Conservation (phyloP, 352 stramenopile genomes). For the Globisporangium nagaii region DNA sequence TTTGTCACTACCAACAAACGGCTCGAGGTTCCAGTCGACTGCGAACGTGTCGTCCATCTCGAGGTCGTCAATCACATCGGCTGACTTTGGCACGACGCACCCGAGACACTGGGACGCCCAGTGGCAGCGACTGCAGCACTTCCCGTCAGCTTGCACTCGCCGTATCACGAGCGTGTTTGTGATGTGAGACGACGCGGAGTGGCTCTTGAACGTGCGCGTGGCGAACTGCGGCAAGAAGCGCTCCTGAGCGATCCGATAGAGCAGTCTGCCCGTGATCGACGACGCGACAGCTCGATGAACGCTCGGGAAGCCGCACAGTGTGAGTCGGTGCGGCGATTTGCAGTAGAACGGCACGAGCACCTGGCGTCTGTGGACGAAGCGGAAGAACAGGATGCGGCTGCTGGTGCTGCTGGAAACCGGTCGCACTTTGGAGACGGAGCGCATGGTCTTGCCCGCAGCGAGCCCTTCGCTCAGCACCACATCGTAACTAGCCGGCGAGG, state of each 20-base stretch:
- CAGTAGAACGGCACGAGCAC: conserved; percentile 56
- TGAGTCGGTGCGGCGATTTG: conserved; percentile 23
- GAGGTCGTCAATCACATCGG: conserved; percentile 26
- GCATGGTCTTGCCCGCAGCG: conserved; percentile 2
- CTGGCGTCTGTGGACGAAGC: conserved; percentile 34
- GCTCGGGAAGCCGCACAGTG: conserved; percentile 34
- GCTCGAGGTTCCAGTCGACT: conserved; percentile 49
- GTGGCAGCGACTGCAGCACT: conserved; percentile 41
- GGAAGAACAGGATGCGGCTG: conserved; percentile 23
- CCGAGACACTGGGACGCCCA: conserved; percentile 47
- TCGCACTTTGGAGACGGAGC: conserved; percentile 1
- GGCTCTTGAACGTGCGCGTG: neutral
- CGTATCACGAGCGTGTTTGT: conserved; percentile 33
- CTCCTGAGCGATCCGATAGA: conserved; percentile 23
- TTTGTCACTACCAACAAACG: neutral
- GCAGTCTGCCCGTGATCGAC: conserved; percentile 18
- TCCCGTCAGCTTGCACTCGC: conserved; percentile 35
- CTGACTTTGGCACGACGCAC: conserved; percentile 31
- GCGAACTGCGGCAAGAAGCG: conserved; percentile 12
- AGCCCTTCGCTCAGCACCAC: conserved; percentile 17
- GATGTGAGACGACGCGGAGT: neutral
- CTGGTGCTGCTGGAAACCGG: neutral
- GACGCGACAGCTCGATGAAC: conserved; percentile 16
- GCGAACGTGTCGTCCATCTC: conserved; percentile 53
- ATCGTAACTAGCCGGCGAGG: conserved; percentile 14